Evolutionary conservation across 2,329 filamentous ascomycete species (phyloP).

Genomic region (Fusarium sp.): DNA sequence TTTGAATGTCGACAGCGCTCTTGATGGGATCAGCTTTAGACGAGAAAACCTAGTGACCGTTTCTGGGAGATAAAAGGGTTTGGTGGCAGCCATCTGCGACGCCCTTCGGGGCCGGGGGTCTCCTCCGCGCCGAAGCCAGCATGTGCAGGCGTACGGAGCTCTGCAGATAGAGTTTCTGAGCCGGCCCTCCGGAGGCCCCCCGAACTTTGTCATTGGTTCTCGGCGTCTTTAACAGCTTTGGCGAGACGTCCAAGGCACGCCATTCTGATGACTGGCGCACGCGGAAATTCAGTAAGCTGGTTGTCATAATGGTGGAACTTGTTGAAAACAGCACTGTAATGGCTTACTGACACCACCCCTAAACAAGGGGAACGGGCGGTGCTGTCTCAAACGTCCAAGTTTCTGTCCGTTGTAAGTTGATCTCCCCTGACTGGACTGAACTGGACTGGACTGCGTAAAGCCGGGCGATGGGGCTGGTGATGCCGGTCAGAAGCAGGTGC

Average conservation of each 20-base stretch:
- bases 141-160: slow-evolving; percentile 4
- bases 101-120: slow-evolving; percentile 24
- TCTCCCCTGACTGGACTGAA: background rate
- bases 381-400: background rate
- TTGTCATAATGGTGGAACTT: background rate
- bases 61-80: slow-evolving; percentile 15
- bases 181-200: slow-evolving; percentile 18
- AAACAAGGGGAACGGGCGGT: background rate
- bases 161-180: slow-evolving; percentile 27
- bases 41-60: slow-evolving; percentile 3
- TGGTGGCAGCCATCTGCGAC: slow-evolving; percentile 13
- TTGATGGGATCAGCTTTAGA: slow-evolving; percentile 18
- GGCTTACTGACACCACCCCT: background rate
- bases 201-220: slow-evolving; percentile 24
- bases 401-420: background rate
- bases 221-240: background rate
- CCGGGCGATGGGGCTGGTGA: slow-evolving; percentile 14
- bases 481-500: slow-evolving; percentile 13
- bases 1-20: background rate
- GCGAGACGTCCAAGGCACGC: slow-evolving; percentile 13
- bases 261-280: slow-evolving; percentile 8
- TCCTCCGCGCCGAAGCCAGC: slow-evolving; percentile 26
- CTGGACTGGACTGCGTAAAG: background rate
- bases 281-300: background rate
- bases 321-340: background rate